Evolutionary conservation across 805 yeast genomes (phyloP).

Genomic region (Yarrowia sp.): DNA sequence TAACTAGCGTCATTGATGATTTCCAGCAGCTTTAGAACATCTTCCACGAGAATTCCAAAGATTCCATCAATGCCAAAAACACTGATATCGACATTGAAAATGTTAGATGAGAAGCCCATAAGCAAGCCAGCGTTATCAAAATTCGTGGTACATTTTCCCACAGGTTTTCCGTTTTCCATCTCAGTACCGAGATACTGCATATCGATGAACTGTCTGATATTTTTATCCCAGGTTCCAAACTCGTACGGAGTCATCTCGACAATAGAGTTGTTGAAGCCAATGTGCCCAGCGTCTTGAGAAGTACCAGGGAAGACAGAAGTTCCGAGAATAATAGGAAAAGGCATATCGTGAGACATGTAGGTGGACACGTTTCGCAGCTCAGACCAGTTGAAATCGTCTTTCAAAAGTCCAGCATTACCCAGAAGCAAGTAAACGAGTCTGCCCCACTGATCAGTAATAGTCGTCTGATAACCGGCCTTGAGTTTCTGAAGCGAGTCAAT

Average conservation of each 20-base stretch:
- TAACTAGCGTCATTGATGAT: constrained; percentile 49
- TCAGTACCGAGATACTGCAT: constrained; percentile 68
- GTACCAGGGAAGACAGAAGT: constrained; percentile 2
- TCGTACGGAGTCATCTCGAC: constrained; percentile 53
- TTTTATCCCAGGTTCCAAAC: constrained; percentile 86
- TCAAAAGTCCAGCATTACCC: constrained; percentile 55
- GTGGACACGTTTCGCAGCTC: constrained; percentile 59
- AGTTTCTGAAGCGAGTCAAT: constrained; percentile 51
- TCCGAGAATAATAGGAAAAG: constrained; percentile 65
- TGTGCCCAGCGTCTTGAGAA: neutral
- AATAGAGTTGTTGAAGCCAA: neutral
- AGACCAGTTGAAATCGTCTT: constrained; percentile 46
- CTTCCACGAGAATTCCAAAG: constrained; percentile 47
- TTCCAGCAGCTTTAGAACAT: constrained; percentile 48
- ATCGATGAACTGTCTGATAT: constrained; percentile 62
- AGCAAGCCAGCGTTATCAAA: constrained; percentile 80
- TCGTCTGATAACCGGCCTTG: constrained; percentile 64
- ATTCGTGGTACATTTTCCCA: constrained; percentile 57
- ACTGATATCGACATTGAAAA: constrained; percentile 56
- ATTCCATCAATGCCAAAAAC: neutral
- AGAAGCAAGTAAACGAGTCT: constrained; percentile 70
- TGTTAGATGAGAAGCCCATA: constrained; percentile 77
- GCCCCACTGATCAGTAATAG: constrained; percentile 81
- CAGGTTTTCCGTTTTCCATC: constrained; percentile 58
- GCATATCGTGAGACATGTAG: constrained; percentile 62